Base-by-base conservation (phyloP, 2,329 filamentous ascomycete species). In the Colletotrichum sp. region DNA sequence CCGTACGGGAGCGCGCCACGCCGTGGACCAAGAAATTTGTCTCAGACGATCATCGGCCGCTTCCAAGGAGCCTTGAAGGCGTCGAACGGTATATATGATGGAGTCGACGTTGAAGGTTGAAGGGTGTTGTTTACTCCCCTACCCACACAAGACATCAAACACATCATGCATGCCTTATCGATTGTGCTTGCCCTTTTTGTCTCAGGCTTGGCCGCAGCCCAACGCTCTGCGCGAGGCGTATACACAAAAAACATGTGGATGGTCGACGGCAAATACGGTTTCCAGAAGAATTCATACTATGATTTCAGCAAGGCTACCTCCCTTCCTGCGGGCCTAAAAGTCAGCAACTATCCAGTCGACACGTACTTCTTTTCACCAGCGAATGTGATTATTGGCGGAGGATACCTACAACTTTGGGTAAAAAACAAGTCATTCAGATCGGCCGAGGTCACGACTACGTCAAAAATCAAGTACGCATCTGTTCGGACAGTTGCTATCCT, bases 391-490 rank as follows among this genome's bases (percentile, higher is more conserved):
- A 36, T 81, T 16, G 51, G 51, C 9, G 72, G 77, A 51, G 79
- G 79, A 1, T 81, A 80, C 62, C 78, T 81, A 3, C 75, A 81
- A 61, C 78, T 81, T 12, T 64, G 73, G 5, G 79, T 81, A 12
- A 77, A 72, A 8, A 38, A 62, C 0, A 76, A 73, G 57, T 78
- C 79, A 0, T 79, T 79, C 29, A 73, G 64, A 21, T 59, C 76
- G 15, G 79, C 67, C 8, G 76, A 81, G 63, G 73, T 69, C 1
- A 81, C 80, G 13, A 61, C 72, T 2, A 67, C 75, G 7, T 51
- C 74, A 3, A 81, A 81, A 54, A 80, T 81, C 54, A 73, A 69
- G 58, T 79, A 80, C 29, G 80, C 79, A 4, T 80, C 78, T 34
- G 78, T 81, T 11, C 73, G 80, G 12, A 80, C 79, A 2, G 75